Evolutionary conservation across 805 yeast genomes (phyloP).

Genomic region (Zygosaccharomyces pseudorouxii): DNA sequence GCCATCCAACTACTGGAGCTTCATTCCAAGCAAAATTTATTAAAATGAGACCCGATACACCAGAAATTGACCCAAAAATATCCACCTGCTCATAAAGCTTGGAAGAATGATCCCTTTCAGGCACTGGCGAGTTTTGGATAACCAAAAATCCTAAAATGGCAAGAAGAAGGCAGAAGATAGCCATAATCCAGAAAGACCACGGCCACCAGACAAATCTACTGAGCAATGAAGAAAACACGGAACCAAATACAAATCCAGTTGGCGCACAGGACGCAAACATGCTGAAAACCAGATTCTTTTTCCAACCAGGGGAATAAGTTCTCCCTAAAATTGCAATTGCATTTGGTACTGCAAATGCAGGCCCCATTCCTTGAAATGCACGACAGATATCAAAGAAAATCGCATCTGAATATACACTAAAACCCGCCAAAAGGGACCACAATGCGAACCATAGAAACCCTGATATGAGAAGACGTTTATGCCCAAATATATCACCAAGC

Average conservation of each 20-base stretch:
- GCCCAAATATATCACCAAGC: conserved; percentile 66
- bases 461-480: conserved; percentile 45
- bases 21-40: conserved; percentile 63
- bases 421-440: conserved; percentile 62
- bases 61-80: conserved; percentile 44
- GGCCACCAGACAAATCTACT: conserved; percentile 50
- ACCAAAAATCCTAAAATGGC: conserved; percentile 28
- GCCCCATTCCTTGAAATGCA: conserved; percentile 62
- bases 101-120: too few species aligned
- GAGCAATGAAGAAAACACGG: conserved; percentile 46
- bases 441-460: conserved; percentile 56
- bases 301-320: conserved; percentile 41
- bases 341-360: conserved; percentile 54
- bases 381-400: conserved; percentile 38
- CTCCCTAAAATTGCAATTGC: conserved; percentile 50
- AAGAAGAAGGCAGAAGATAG: conserved; percentile 37
- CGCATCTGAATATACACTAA: conserved; percentile 29
- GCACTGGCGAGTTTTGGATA: too few species aligned
- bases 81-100: conserved; percentile 30
- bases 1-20: conserved; percentile 64
- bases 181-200: conserved; percentile 51
- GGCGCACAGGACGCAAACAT: conserved; percentile 61
- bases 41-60: conserved; percentile 50
- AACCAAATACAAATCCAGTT: conserved; percentile 54
- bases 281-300: conserved; percentile 54